Conservation (phyloP, 371 early-diverging fungal genomes). For the Mortierella sp. region DNA sequence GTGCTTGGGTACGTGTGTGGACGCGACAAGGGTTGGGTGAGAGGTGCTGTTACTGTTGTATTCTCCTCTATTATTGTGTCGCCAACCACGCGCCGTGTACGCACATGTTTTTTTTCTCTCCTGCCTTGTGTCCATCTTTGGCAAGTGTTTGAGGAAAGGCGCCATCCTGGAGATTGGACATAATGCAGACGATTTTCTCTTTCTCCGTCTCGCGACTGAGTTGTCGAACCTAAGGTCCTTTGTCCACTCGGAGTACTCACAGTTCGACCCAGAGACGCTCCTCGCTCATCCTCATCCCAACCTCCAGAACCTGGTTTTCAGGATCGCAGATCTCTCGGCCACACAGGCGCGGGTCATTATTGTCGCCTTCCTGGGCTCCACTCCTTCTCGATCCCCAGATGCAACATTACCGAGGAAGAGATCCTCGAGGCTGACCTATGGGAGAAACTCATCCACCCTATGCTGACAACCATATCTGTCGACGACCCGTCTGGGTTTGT, state of each 20-base stretch:
- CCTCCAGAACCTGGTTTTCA: neutral
- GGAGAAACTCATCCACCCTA: neutral
- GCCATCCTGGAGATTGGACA: neutral
- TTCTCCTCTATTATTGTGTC: neutral
- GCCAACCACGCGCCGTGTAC: too few relatives aligned
- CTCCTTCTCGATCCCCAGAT: neutral
- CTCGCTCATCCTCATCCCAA: neutral
- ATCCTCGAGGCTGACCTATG: neutral
- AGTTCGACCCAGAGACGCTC: neutral
- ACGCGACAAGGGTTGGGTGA: neutral
- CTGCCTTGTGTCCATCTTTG: too few relatives aligned
- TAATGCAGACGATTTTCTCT: slow-evolving; percentile 3
- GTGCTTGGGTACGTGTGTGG: neutral
- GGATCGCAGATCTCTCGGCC: neutral
- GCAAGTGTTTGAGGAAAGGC: too few relatives aligned
- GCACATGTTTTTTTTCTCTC: too few relatives aligned
- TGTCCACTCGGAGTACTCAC: neutral
- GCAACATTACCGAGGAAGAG: neutral
- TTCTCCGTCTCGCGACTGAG: neutral
- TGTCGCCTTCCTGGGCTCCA: neutral
- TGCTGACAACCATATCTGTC: neutral
- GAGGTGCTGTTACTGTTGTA: neutral
- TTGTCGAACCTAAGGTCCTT: neutral
- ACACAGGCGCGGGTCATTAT: neutral
- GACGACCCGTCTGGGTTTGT: neutral